Conservation (phyloP, 768 basidiomycete genomes). For the Dentipellis fragilis region DNA sequence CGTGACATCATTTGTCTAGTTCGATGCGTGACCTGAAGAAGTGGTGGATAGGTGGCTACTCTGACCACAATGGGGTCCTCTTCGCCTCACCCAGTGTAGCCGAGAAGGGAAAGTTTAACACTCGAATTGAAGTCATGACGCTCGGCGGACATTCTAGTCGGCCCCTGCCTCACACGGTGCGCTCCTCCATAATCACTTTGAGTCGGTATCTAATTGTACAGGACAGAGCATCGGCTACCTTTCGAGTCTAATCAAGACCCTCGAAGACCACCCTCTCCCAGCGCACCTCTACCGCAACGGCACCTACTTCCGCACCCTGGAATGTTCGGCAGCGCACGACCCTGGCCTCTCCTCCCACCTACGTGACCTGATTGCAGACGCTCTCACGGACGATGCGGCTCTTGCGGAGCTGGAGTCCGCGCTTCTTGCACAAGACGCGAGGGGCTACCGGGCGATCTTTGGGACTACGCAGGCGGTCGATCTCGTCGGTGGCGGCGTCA, state of each 20-base stretch:
- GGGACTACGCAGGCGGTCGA: slow-evolving; percentile 37
- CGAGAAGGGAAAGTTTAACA: slow-evolving; percentile 36
- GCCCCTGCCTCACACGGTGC: slow-evolving; percentile 42
- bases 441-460: slow-evolving; percentile 14
- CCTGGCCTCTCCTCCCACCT: slow-evolving; percentile 19
- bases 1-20: slow-evolving; percentile 15
- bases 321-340: slow-evolving; percentile 1
- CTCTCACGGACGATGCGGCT: slow-evolving; percentile 16
- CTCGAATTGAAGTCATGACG: slow-evolving; percentile 31
- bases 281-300: background rate
- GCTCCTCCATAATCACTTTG: background rate
- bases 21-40: too few species aligned
- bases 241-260: slow-evolving; percentile 14
- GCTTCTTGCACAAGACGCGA: slow-evolving; percentile 13
- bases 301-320: slow-evolving; percentile 11
- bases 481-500: slow-evolving; percentile 30
- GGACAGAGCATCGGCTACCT: slow-evolving; percentile 38
- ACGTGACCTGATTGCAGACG: background rate
- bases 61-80: slow-evolving; percentile 7
- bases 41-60: slow-evolving; percentile 2
- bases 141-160: slow-evolving; percentile 47
- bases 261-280: background rate
- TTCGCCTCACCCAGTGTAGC: slow-evolving; percentile 18
- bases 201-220: slow-evolving; percentile 6
- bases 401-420: slow-evolving; percentile 21